Percentiles rank a stretch among this genome's conserved stretches.
Evolutionary conservation across 2,329 filamentous ascomycete species (phyloP).

Genomic region (Chaetomiaceae sp.): DNA sequence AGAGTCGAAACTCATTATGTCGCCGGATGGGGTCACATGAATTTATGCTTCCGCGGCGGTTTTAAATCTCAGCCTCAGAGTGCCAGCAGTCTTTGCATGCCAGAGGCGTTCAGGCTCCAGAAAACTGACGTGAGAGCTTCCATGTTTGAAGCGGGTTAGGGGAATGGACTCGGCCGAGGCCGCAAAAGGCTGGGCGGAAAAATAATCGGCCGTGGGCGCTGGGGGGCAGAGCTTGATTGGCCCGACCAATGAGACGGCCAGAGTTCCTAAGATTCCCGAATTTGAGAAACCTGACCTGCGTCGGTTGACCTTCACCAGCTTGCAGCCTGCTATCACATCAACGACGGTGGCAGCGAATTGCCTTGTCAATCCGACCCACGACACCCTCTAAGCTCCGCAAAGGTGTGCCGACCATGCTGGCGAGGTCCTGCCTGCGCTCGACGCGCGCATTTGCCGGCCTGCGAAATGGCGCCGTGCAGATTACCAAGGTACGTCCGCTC

Average conservation of each 20-base stretch:
- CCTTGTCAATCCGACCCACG: constrained; percentile 32
- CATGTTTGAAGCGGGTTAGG: too few relatives aligned
- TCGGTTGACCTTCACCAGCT: constrained; percentile 25
- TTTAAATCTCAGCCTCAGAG: too few relatives aligned
- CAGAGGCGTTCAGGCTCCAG: too few relatives aligned
- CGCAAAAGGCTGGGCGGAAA: constrained; percentile 17
- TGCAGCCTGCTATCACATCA: constrained; percentile 27
- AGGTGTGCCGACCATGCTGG: constrained; percentile 72
- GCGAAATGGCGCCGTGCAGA: constrained; percentile 65
- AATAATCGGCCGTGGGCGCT: constrained; percentile 20
- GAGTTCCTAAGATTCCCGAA: constrained; percentile 30
- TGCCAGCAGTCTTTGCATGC: too few relatives aligned
- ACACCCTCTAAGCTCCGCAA: constrained; percentile 35
- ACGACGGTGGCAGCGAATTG: constrained; percentile 37
- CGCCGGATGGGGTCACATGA: too few relatives aligned
- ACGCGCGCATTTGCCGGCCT: constrained; percentile 78
- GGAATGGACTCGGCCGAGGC: background rate
- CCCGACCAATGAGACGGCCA: constrained; percentile 23
- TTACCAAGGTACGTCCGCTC: constrained; percentile 63
- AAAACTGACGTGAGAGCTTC: too few relatives aligned
- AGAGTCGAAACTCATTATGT: too few relatives aligned
- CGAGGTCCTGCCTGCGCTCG: constrained; percentile 84
- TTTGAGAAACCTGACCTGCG: constrained; percentile 28
- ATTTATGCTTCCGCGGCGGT: too few relatives aligned
- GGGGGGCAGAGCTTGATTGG: constrained; percentile 17